Evolutionary conservation across 1,284 basidiomycete genomes (phyloP), one percentile per base, ranked within the genome.

Genomic region (Exobasidium cylindrosporum): DNA sequence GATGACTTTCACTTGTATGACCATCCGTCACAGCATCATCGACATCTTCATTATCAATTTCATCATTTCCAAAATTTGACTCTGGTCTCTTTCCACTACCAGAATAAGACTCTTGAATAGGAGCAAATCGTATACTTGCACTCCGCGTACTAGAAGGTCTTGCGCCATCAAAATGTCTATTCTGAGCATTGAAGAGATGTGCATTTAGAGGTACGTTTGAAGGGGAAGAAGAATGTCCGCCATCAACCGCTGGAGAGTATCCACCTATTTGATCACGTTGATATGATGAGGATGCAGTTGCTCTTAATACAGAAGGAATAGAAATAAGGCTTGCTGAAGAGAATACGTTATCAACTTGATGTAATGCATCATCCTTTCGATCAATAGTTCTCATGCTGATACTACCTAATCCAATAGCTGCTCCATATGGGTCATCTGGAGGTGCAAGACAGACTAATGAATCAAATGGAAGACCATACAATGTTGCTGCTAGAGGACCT

Each of bases 381-480:
- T 64, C 66, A 17, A 62, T 65, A 45, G 68, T 69, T 13, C 72
- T 65, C 47, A 70, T 57, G 45, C 69, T 73, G 52, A 73, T 58
- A 50, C 69, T 73, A 26, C 69, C 67, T 3, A 70, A 63, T 1
- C 72, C 72, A 23, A 73, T 65, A 46, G 60, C 57, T 50, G 68
- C 71, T 23, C 65, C 70, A 77, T 90, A 91, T 0, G 88, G 84
- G 60, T 88, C 87, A 73, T 89, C 88, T 3, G 89, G 87, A 3
- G 88, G 87, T 2, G 88, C 85, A 3, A 97, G 85, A 50, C 86
- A 86, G 24, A 97, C 85, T 21, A 95, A 85, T 62, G 86, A 87
- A 66, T 87, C 86, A 78, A 89, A 89, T 0, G 92, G 89, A n/a
- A 95, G 85, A 3, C 88, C 89, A 83, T 67, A 84, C 82, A 17